Evolutionary conservation across 805 yeast species (phyloP), one percentile per base, ranked within the genome.

Genomic region (Saturnispora sekii): DNA sequence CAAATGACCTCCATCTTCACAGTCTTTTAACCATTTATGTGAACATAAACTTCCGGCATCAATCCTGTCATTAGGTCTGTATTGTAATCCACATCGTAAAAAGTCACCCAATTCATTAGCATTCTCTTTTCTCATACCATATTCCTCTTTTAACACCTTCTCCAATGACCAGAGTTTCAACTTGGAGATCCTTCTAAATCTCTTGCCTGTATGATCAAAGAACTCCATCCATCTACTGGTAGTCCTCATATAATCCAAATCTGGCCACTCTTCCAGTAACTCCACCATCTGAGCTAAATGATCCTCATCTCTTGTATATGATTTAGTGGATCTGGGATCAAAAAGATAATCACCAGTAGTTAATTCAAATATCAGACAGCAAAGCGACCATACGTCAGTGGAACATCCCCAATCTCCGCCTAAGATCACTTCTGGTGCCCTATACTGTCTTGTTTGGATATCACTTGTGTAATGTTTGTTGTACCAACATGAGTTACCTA

Each of bases 401-500:
- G 80, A 72, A 26, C 79, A 73, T 8, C 84, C 84, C 82, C 83
- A 79, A 43, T 66, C 63, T 33, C 70, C 69, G 17, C 78, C 79
- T 34, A 80, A 57, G 5, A 80, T 66, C 2, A 78, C 73, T 53
- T 80, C 86, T 0, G 85, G 84, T 1, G 82, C 66, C 32, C 86
- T 61, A 55, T 79, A 79, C 53, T 79, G 84, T 46, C 86, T 60
- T 2, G 86, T 79, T 59, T 79, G 84, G 48, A 79, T 79, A 55
- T 79, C 83, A 53, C 77, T 76, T 4, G 84, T 77, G 57, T 74
- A 80, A 57, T 80, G 86, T 43, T 70, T 73, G 52, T 73, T 66
- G 26, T 67, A 63, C 77, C 80, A 78, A 59, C 84, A 79, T 3
- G 84, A 82, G 57, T 80, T 80, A 31, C 86, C 86, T 49, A 80